Base-by-base conservation (phyloP, 1,284 basidiomycete genomes). In the Leccinum griseonigrum region DNA sequence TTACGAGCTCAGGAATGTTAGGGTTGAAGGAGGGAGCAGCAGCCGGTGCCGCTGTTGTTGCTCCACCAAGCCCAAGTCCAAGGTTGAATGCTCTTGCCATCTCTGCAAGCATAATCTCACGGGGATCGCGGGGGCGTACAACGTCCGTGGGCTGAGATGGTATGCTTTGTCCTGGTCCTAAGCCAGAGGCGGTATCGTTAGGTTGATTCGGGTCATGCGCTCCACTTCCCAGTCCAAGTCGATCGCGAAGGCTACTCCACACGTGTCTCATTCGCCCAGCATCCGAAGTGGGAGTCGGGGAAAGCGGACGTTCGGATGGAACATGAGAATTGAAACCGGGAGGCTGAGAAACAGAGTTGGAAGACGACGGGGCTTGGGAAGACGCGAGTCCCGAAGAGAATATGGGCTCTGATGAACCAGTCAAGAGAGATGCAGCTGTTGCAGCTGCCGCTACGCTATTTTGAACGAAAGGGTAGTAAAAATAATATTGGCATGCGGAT, bases 71-170 rank as follows among this genome's bases (percentile, higher is more conserved):
- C 1, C 87, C 86, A 29, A 91, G 78, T 7, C 88, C 88, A 56
- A 88, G 76, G 67, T 88, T 88, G 68, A 91, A 87, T 7, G 87
- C 89, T 40, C 89, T 78, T 29, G 88, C 86, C 86, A 91, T 90
- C 71, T 91, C 88, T 1, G 85, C 83, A 54, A 91, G 78, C 82
- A 91, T 84, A 58, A 83, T 74, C 62, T 87, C 83, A 52, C 86
- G 76, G 56, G 83, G 83, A 67, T 85, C 88, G 61, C 71, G 76
- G 54, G 66, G 71, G 28, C 59, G 65, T 34, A 51, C n/a, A 11
- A 56, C 2, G 4, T 72, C 70, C 65, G 68, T 54, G 13, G 56
- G 69, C 65, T 61, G 66, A 32, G 70, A 70, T 62, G 65, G 60
- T 22, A 32, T 31, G 54, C 54, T 63, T 56, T 64, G 64, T 40